A percentile compares a stretch with the other conserved stretches of the same genome.
Conservation (phyloP, 192 early-diverging fungal species). For the Cladochytrium replicatum region DNA sequence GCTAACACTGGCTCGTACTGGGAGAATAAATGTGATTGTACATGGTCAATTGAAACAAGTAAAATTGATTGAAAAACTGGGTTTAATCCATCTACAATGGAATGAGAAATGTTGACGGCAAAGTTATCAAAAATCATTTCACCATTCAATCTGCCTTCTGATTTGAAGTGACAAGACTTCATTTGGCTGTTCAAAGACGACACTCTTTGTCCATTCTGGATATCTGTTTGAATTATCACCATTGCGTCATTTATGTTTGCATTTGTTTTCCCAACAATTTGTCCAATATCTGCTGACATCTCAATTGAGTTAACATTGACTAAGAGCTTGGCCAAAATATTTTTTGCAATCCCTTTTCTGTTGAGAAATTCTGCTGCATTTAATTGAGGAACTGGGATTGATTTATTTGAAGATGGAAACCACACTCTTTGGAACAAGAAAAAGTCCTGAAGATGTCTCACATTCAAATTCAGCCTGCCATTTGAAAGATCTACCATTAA, state of each 20-base stretch:
- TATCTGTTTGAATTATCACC: neutral
- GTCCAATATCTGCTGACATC: constrained; percentile 32
- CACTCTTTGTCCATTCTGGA: neutral
- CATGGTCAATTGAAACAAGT: too few relatives aligned
- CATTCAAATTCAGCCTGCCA: constrained; percentile 53
- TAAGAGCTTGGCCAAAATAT: constrained; percentile 15
- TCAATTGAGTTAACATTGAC: constrained; percentile 31
- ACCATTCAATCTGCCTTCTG: too few relatives aligned
- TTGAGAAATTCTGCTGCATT: too few relatives aligned
- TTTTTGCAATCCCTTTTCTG: constrained; percentile 13
- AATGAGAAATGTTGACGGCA: too few relatives aligned
- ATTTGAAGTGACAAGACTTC: too few relatives aligned
- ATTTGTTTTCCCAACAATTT: constrained; percentile 17
- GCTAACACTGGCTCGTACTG: constrained; percentile 63
- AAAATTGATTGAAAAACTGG: too few relatives aligned
- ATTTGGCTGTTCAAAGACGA: neutral
- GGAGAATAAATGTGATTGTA: too few relatives aligned
- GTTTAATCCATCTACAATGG: too few relatives aligned
- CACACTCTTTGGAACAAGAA: constrained; percentile 59
- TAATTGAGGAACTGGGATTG: too few relatives aligned
- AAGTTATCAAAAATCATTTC: too few relatives aligned
- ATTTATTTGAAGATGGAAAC: constrained; percentile 49
- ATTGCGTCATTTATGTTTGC: neutral
- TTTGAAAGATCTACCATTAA: too few relatives aligned
- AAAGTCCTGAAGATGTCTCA: constrained; percentile 64